These are phyloP conservation scores for Podospora pseudoanserina DNA, from an alignment of 495 filamentous ascomycete genomes.

Conservation along the genomic window DNA sequence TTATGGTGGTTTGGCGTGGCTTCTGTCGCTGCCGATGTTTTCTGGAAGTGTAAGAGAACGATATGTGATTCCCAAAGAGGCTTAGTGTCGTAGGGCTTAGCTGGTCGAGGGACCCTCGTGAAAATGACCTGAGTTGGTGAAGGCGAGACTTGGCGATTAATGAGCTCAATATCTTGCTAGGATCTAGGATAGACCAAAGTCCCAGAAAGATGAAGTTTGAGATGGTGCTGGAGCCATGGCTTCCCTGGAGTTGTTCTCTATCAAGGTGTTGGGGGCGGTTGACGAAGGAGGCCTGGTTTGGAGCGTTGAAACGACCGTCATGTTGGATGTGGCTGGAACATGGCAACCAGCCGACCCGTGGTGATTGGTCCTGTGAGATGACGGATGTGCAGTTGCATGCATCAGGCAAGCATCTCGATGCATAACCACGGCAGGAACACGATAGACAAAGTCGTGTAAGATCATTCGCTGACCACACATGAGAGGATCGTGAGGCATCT, in stretches of 20 bases:
- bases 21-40: background rate
- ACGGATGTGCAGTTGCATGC: background rate
- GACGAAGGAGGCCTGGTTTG: background rate
- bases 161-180: background rate
- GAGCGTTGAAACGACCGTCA: background rate
- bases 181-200: background rate
- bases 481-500: background rate
- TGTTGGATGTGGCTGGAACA: background rate
- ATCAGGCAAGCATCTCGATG: background rate
- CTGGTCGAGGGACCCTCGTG: background rate
- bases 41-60: background rate
- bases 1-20: background rate
- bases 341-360: background rate
- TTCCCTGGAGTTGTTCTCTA: background rate
- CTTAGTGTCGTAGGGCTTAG: slow-evolving; percentile 5
- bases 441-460: background rate
- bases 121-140: background rate
- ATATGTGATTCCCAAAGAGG: background rate
- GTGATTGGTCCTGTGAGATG: background rate
- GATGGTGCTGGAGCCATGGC: background rate
- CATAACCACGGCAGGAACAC: background rate
- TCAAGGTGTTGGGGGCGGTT: background rate
- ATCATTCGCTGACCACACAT: background rate
- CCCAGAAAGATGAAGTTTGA: background rate
- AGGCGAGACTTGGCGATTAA: background rate